A percentile compares a stretch with the other conserved stretches of the same genome.
These are phyloP conservation scores for Auxenochlorella pyrenoidosa DNA, from an alignment of 139 green algal genomes.

Conservation along the genomic window DNA sequence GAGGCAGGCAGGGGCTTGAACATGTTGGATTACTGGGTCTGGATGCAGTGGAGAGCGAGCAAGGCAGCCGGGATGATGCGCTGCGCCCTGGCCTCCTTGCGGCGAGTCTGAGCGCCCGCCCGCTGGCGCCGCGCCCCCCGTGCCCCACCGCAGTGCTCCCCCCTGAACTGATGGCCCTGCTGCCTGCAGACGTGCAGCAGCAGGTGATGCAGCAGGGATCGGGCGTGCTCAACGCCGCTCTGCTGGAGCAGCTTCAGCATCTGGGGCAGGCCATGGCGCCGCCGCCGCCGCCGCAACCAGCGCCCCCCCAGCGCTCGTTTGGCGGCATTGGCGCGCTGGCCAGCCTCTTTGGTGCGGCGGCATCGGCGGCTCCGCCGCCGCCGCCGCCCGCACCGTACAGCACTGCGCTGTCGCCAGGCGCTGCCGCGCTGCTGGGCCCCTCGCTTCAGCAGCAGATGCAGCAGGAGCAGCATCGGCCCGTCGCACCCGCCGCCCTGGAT, in stretches of 20 bases:
- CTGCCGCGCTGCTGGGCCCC: background rate
- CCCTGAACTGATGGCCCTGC: background rate
- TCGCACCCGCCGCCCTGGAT: background rate
- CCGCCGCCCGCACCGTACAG: too few species aligned
- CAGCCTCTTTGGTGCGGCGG: background rate
- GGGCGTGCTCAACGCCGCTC: background rate
- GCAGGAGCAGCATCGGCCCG: background rate
- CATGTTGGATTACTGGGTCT: too few species aligned
- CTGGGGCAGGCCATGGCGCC: background rate
- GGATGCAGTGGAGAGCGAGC: too few species aligned
- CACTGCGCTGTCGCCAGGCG: background rate
- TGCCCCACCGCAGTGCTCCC: conserved; percentile 2
- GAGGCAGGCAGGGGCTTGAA: too few species aligned
- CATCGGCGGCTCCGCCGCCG: background rate
- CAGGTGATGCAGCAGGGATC: conserved; percentile 15
- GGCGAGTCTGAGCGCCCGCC: background rate
- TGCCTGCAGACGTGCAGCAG: conserved; percentile 17
- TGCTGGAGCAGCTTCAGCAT: conserved; percentile 12
- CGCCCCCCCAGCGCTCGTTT: background rate
- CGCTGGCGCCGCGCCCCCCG: background rate
- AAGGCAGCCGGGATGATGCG: background rate
- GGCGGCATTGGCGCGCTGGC: background rate
- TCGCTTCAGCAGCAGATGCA: conserved; percentile 1
- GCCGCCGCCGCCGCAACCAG: background rate
- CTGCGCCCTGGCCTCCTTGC: background rate